A percentile compares a stretch with the other conserved stretches of the same genome.
Conservation (phyloP, 768 basidiomycete genomes). For the Coprinopsis strossmayeri region DNA sequence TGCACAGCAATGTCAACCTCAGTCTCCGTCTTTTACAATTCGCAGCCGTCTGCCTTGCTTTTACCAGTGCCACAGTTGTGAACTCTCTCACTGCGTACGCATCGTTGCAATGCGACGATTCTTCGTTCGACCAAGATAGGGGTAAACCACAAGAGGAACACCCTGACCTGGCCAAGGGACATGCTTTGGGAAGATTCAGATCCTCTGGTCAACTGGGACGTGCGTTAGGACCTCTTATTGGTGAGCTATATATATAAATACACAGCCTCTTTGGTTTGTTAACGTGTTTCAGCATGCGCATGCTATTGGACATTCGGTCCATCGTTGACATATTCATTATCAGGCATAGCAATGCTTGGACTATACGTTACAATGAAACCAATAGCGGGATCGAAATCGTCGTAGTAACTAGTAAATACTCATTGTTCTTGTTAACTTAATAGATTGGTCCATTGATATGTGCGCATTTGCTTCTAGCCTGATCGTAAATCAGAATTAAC, state of each 20-base stretch:
- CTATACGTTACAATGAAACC: constrained; percentile 54
- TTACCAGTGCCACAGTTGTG: constrained; percentile 94
- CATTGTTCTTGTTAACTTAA: too few relatives aligned
- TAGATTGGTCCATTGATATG: too few relatives aligned
- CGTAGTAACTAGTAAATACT: constrained; percentile 14
- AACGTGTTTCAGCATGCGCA: constrained; percentile 55
- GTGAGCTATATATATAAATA: constrained; percentile 33
- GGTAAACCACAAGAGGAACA: constrained; percentile 51
- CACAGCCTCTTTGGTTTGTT: constrained; percentile 13
- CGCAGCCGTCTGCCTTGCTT: constrained; percentile 84
- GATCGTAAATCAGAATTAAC: too few relatives aligned
- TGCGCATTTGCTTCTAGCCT: too few relatives aligned
- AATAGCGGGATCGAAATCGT: constrained; percentile 32
- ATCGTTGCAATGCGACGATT: constrained; percentile 85
- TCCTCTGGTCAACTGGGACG: constrained; percentile 94
- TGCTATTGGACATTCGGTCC: constrained; percentile 89
- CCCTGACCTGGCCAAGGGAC: constrained; percentile 74
- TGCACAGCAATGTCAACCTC: constrained; percentile 23
- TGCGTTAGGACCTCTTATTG: constrained; percentile 87
- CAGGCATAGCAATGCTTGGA: constrained; percentile 58
- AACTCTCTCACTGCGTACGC: constrained; percentile 89
- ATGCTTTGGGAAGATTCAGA: constrained; percentile 79
- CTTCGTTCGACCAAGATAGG: constrained; percentile 43
- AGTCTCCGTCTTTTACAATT: constrained; percentile 51
- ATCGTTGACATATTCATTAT: constrained; percentile 61